Percentiles rank a stretch among this genome's conserved stretches.
Evolutionary conservation across 1,284 basidiomycete species (phyloP).

Genomic region (Ceratobasidium sp.): DNA sequence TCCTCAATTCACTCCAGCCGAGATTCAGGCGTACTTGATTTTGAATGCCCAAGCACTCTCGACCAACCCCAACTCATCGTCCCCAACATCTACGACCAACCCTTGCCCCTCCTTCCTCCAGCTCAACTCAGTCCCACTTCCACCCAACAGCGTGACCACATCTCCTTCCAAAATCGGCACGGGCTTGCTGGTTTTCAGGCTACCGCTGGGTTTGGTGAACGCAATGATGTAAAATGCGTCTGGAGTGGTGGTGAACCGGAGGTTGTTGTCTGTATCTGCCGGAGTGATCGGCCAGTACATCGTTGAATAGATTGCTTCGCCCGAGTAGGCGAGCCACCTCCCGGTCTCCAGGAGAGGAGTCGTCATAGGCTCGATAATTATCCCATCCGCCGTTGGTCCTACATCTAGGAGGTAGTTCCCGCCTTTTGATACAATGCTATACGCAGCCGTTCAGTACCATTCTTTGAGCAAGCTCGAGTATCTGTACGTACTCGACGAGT

Average conservation of each 20-base stretch:
- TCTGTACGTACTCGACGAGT: constrained; percentile 52
- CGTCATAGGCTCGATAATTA: constrained; percentile 61
- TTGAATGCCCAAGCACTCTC: constrained; percentile 61
- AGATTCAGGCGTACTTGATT: constrained; percentile 51
- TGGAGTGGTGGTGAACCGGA: constrained; percentile 64
- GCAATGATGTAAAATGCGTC: constrained; percentile 65
- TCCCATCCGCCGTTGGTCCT: constrained; percentile 65
- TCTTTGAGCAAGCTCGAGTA: neutral
- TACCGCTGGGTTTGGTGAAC: constrained; percentile 56
- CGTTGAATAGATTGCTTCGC: constrained; percentile 64
- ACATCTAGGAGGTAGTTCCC: constrained; percentile 67
- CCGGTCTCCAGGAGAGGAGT: constrained; percentile 62
- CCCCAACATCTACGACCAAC: constrained; percentile 52
- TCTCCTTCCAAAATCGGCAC: constrained; percentile 62
- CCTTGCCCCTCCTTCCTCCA: constrained; percentile 37
- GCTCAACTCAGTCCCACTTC: constrained; percentile 41
- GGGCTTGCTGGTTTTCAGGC: constrained; percentile 56
- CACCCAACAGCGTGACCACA: constrained; percentile 57
- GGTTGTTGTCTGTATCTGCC: constrained; percentile 46
- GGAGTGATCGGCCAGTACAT: constrained; percentile 46
- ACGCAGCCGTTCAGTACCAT: neutral
- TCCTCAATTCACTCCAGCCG: neutral
- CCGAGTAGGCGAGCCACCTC: constrained; percentile 62
- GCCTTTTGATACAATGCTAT: constrained; percentile 66
- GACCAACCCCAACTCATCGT: constrained; percentile 52